A percentile compares a stretch with the other conserved stretches of the same genome.
phyloP scores from a whole-genome alignment of 495 filamentous ascomycete species.

The Alectoria sarmentosa region DNA sequence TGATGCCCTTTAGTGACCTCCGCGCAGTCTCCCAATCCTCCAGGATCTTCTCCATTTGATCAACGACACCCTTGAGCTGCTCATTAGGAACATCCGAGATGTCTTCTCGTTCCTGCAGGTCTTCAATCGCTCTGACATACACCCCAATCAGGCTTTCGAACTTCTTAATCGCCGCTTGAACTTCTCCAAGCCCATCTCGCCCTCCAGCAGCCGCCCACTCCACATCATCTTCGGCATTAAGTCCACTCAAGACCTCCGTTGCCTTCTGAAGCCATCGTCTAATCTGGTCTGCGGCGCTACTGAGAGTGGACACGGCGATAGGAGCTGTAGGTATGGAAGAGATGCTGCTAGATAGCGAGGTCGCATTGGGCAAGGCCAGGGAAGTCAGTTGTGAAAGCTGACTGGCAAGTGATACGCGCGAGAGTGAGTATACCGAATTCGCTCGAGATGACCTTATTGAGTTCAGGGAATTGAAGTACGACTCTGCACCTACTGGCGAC shows the following conservation, averaged over 20 bases:
- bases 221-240: conserved; percentile 92
- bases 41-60: conserved; percentile 80
- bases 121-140: conserved; percentile 85
- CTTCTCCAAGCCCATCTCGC: conserved; percentile 79
- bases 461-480: conserved; percentile 46
- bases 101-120: conserved; percentile 74
- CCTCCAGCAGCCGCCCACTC: conserved; percentile 95
- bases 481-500: conserved; percentile 39
- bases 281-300: conserved; percentile 82
- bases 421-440: conserved; percentile 81
- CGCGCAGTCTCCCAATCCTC: conserved; percentile 79
- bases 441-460: conserved; percentile 44
- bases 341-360: conserved; percentile 70
- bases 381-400: conserved; percentile 85
- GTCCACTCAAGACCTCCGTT: conserved; percentile 70
- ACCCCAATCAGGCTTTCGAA: conserved; percentile 85
- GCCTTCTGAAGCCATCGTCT: conserved; percentile 87
- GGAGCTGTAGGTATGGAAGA: conserved; percentile 73
- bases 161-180: conserved; percentile 74
- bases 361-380: conserved; percentile 75
- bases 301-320: conserved; percentile 67
- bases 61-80: conserved; percentile 62
- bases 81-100: conserved; percentile 60
- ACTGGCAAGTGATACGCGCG: conserved; percentile 79
- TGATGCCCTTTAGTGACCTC: conserved; percentile 63